Base-by-base conservation (phyloP, 148 eudicot species). In the Bassia scoparia region DNA sequence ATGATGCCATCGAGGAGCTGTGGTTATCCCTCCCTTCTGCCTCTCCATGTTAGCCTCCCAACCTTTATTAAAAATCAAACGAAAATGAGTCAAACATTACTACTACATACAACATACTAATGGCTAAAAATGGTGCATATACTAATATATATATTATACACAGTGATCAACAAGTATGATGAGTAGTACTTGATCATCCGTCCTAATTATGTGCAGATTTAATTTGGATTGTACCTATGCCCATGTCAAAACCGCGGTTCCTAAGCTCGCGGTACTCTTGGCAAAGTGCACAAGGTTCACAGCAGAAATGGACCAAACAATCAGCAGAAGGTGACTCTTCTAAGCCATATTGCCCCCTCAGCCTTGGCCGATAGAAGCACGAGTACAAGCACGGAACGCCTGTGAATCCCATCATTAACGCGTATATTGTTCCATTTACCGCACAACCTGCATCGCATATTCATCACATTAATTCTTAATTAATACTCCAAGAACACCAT, bases 211-310 rank as follows among this genome's bases (percentile, higher is more conserved):
- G 4, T 41, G 9, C 9, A 0, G 1, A 23, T 50, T n/a, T n/a
- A 23, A 27, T 48, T n/a, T n/a, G n/a, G n/a, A n/a, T n/a, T n/a
- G 0, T 54, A 77, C 80, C 80, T 41, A 77, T 77, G 71, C 76
- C 76, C 80, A 77, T 77, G 76, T 77, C 80, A 73, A 72, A 73
- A 33, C 90, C 90, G 4, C 88, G 88, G 59, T 69, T 69, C 49
- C 68, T 72, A 53, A 87, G 88, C 70, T 87, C 86, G 1, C 90
- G 82, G 37, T 87, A 80, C 59, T 87, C 88, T 68, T 87, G 88
- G 52, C 88, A 84, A 56, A 87, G 75, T 2, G 88, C 85, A 43
- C 88, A 85, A 12, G 80, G 65, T 70, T 83, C 90, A 53, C 90
- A 87, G 29, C 81, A 87, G 52, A 52, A 87, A 27, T 87, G 88